Conservation (phyloP, 2,329 filamentous ascomycete species). For the Whalleya microplaca region DNA sequence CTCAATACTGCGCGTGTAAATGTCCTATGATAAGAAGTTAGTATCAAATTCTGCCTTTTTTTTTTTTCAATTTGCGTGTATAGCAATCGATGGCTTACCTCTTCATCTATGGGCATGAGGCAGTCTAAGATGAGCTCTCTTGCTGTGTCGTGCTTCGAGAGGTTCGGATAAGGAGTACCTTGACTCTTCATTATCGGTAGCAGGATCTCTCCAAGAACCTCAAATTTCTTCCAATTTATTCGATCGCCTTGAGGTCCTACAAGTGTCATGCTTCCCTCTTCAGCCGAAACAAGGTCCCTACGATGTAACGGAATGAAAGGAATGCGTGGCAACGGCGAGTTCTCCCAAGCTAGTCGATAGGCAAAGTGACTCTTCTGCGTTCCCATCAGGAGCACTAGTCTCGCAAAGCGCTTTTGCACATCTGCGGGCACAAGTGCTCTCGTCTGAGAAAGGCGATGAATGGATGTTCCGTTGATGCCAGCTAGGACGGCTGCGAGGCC, state of each 20-base stretch:
- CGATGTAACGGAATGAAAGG: slow-evolving; percentile 91
- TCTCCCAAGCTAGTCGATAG: slow-evolving; percentile 97
- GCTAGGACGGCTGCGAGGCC: slow-evolving; percentile 91
- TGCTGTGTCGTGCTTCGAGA: slow-evolving; percentile 70
- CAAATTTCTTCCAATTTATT: slow-evolving; percentile 98
- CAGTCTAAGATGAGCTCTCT: slow-evolving; percentile 80
- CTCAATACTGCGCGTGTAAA: slow-evolving; percentile 64
- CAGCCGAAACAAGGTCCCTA: slow-evolving; percentile 86
- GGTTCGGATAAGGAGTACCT: slow-evolving; percentile 76
- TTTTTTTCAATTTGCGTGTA: background rate
- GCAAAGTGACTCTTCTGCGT: slow-evolving; percentile 91
- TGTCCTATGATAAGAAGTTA: slow-evolving; percentile 50
- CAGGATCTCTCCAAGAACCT: slow-evolving; percentile 90
- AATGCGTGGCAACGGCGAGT: slow-evolving; percentile 85
- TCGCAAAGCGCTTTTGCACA: slow-evolving; percentile 81
- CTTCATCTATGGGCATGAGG: slow-evolving; percentile 81
- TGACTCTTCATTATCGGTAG: slow-evolving; percentile 92
- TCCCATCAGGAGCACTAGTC: slow-evolving; percentile 89
- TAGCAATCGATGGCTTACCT: slow-evolving; percentile 61
- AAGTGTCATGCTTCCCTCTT: slow-evolving; percentile 91
- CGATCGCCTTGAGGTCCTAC: slow-evolving; percentile 72
- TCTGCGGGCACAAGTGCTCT: slow-evolving; percentile 72
- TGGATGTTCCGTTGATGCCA: slow-evolving; percentile 84
- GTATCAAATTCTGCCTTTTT: slow-evolving; percentile 1
- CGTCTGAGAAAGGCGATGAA: slow-evolving; percentile 83